Evolutionary conservation across 495 filamentous ascomycete species (phyloP), one percentile per base, ranked within the genome.

Genomic region (Hypoxylon trugodes): DNA sequence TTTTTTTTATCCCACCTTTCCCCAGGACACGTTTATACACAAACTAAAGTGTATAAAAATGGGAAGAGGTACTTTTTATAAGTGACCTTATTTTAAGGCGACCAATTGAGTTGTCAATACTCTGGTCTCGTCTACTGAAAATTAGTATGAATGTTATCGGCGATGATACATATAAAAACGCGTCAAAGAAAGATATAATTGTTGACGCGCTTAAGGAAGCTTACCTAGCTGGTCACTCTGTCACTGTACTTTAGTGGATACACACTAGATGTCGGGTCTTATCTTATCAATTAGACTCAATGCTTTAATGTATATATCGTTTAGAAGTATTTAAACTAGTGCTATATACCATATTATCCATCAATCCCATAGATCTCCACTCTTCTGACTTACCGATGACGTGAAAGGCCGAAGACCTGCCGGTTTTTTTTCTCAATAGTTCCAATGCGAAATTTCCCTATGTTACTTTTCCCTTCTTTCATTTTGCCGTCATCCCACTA

Each of bases 241-340:
- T 18, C 37, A 13, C 15, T 42, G n/a, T 12, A 4, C 19, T 46
- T 5, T n/a, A n/a, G n/a, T n/a, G n/a, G n/a, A n/a, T n/a, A n/a
- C n/a, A n/a, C n/a, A n/a, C 12, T 28, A 6, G 0, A 9, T 15
- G 4, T 9, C 15, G 12, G 25, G 28, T 26, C 61, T 65, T 65
- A 65, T 65, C 61, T 65, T 65, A 65, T 65, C 61, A 26, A n/a
- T 8, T 28, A n/a, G n/a, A n/a, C n/a, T n/a, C n/a, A n/a, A n/a
- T n/a, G 9, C 19, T 42, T 33, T 25, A 7, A 26, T 12, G 33
- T 28, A 28, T 40, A n/a, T n/a, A n/a, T n/a, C 30, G 21, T 25
- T 12, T 6, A 46, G 10, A 6, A 26, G 28, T 38, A 38, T 32
- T 24, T 26, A 25, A n/a, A 6, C 28, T 42, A 36, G 32, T 35